Evolutionary conservation across 2,329 filamentous ascomycete species (phyloP), one percentile per base, ranked within the genome.

Genomic region (Neodidymelliopsis sp.): DNA sequence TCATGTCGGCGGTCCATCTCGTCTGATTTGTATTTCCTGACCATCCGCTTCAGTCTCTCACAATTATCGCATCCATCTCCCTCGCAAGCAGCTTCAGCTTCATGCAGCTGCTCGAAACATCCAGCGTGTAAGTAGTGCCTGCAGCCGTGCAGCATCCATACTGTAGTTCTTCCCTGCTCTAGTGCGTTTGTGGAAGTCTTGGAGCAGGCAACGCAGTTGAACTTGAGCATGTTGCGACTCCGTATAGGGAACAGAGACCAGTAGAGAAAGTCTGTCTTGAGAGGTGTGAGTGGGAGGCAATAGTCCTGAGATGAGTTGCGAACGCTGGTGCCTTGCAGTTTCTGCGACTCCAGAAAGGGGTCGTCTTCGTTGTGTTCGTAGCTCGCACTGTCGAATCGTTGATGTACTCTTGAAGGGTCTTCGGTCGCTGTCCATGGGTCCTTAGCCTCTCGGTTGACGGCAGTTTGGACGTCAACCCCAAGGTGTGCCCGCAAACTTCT

Each of bases 121-220:
- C 22, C 15, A 4, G 20, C 13, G 12, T 40, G 29, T 13, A 47
- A 18, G 5, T n/a, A 13, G 20, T 47, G 44, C 13, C 19, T 40
- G 29, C 44, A 47, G 11, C 30, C 31, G 2, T 35, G 23, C 18
- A 47, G 18, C 6, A 47, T n/a, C 44, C 44, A 47, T 9, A 35
- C 23, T 1, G 18, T 11, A 13, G 13, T 6, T 10, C 2, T 9
- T 4, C 23, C 11, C 4, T 35, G 15, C 1, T 20, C 3, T 2
- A 12, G 6, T 7, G 44, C 16, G 11, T 16, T n/a, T 2, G 2
- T 22, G 19, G 40, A 30, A 4, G 36, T 40, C 10, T 29, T 31
- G 8, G 24, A 29, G 36, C 44, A 47, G 24, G 27, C 36, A 5
- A 36, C 28, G 15, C 44, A 47, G 13, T 18, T 6, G 8, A 40